phyloP scores from a whole-genome alignment of 2,329 filamentous ascomycete species.

The Aspergillus sp. region DNA sequence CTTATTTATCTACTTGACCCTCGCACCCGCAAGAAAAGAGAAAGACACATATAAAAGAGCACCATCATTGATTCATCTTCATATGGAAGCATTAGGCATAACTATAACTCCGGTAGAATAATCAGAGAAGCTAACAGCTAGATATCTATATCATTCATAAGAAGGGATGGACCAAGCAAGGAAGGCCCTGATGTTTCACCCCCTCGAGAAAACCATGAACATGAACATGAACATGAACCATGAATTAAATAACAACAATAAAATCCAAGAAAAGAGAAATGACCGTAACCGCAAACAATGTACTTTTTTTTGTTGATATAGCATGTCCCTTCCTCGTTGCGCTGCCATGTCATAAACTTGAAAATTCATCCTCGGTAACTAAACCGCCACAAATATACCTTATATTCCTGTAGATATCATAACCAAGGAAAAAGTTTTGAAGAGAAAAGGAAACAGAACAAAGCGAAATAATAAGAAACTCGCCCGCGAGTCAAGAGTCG shows the following conservation, averaged over 20 bases:
- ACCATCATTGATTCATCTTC: constrained; percentile 2
- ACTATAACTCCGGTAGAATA: background rate
- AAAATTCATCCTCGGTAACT: background rate
- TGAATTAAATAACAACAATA: background rate
- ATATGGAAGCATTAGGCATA: background rate
- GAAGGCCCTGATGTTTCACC: background rate
- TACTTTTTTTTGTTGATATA: background rate
- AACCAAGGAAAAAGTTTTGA: constrained; percentile 2
- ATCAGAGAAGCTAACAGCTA: background rate
- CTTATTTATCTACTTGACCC: no score
- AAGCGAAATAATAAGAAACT: constrained; percentile 9
- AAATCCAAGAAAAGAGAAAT: background rate
- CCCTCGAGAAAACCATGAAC: background rate
- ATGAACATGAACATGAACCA: background rate
- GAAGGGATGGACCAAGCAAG: background rate
- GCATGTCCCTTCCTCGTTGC: background rate
- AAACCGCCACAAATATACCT: no score
- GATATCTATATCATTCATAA: background rate
- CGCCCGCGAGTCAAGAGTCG: constrained; percentile 22
- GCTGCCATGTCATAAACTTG: background rate
- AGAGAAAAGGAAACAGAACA: background rate
- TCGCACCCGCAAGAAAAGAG: no score
- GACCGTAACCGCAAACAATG: background rate
- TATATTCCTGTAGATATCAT: background rate
- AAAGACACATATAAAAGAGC: constrained; percentile 2